These are phyloP conservation scores for Hymenoscyphus scutula DNA, from an alignment of 2,329 filamentous ascomycete species.

Conservation along the genomic window DNA sequence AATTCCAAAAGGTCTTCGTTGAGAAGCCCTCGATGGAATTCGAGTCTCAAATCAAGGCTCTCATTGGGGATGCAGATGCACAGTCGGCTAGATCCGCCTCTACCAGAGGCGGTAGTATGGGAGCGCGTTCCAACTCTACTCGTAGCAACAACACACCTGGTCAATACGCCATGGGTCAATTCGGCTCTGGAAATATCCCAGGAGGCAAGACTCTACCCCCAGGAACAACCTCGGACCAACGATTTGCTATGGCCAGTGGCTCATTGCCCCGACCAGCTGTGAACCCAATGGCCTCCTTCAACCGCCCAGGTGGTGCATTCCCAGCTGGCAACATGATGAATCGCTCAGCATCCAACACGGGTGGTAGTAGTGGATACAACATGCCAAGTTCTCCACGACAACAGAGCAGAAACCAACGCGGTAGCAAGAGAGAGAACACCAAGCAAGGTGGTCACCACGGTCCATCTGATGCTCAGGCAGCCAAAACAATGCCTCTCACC, in stretches of 20 bases:
- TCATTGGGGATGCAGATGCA: slow-evolving; percentile 73
- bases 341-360: slow-evolving; percentile 61
- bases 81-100: slow-evolving; percentile 61
- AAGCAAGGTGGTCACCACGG: slow-evolving; percentile 38
- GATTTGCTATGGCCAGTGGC: slow-evolving; percentile 64
- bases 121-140: slow-evolving; percentile 50
- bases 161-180: slow-evolving; percentile 68
- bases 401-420: slow-evolving; percentile 59
- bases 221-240: slow-evolving; percentile 74
- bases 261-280: slow-evolving; percentile 48
- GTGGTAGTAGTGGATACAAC: slow-evolving; percentile 49
- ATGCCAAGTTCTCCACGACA: slow-evolving; percentile 69
- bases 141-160: slow-evolving; percentile 50
- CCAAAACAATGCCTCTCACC: slow-evolving; percentile 90
- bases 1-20: slow-evolving; percentile 94
- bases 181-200: slow-evolving; percentile 46
- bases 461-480: slow-evolving; percentile 64
- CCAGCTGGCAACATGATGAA: slow-evolving; percentile 61
- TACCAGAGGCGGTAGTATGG: slow-evolving; percentile 55
- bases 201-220: slow-evolving; percentile 64
- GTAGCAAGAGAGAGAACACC: slow-evolving; percentile 62
- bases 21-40: slow-evolving; percentile 96
- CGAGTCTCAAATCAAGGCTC: slow-evolving; percentile 83
- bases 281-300: slow-evolving; percentile 59
- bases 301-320: slow-evolving; percentile 60